Evolutionary conservation across 1,284 basidiomycete species (phyloP).

Genomic region (Hortiboletus rubellus): DNA sequence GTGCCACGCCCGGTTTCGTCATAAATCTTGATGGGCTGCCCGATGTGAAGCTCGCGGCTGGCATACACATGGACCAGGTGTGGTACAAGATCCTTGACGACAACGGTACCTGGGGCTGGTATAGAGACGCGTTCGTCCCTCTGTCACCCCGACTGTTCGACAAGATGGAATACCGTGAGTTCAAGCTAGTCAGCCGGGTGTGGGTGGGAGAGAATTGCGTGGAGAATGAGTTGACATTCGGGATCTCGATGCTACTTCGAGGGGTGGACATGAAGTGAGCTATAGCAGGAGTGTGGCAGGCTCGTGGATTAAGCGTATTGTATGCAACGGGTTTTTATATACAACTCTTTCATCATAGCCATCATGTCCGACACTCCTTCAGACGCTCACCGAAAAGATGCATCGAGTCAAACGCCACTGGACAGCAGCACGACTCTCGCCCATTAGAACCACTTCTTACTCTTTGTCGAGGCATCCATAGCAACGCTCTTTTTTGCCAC

Average conservation of each 20-base stretch:
- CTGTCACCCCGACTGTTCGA: constrained; percentile 35
- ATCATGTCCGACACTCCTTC: too few species aligned
- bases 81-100: constrained; percentile 20
- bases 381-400: too few species aligned
- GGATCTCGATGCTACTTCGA: constrained; percentile 25
- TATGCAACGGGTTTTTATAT: too few species aligned
- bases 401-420: too few species aligned
- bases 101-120: constrained; percentile 33
- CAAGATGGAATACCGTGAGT: constrained; percentile 34
- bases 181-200: constrained; percentile 24
- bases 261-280: constrained; percentile 23
- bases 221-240: constrained; percentile 20
- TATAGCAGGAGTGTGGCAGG: background rate
- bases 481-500: too few species aligned
- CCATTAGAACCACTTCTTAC: too few species aligned
- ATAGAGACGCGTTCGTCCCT: constrained; percentile 31
- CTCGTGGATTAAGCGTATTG: too few species aligned
- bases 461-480: too few species aligned
- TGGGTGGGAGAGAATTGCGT: constrained; percentile 17
- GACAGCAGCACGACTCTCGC: too few species aligned
- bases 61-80: constrained; percentile 24
- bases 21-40: background rate
- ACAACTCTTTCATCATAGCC: too few species aligned
- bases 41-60: constrained; percentile 1
- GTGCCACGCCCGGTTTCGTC: background rate